A percentile compares a stretch with the other conserved stretches of the same genome.
phyloP scores from a whole-genome alignment of 208 protist genomes.

The Giardia duodenalis region DNA sequence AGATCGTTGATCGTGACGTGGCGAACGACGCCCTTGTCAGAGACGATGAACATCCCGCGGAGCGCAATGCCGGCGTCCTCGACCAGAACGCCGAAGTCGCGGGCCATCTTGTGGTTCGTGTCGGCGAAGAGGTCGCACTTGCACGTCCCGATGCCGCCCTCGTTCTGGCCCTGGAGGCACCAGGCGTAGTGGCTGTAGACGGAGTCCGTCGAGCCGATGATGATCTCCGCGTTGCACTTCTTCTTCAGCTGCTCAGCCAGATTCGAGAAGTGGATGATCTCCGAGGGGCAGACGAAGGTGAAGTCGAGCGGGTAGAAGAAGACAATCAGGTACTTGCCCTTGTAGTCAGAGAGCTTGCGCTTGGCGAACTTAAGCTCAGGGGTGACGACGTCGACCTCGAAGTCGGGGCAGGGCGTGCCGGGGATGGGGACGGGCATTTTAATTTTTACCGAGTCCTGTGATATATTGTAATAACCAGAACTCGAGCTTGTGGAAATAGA shows the following conservation, averaged over 20 bases:
- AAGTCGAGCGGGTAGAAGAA: conserved; percentile 37
- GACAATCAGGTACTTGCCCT: conserved; percentile 35
- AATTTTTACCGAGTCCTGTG: not conserved
- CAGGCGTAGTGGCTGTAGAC: conserved; percentile 78
- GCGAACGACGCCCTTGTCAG: conserved; percentile 29
- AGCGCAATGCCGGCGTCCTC: conserved; percentile 52
- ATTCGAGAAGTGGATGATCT: conserved; percentile 34
- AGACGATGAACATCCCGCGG: conserved; percentile 30
- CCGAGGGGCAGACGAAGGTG: conserved; percentile 44
- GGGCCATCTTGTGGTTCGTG: conserved; percentile 67
- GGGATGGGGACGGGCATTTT: conserved; percentile 3
- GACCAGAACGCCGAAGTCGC: conserved; percentile 70
- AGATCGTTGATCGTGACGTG: conserved; percentile 69
- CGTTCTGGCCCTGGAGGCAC: conserved; percentile 70
- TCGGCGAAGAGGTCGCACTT: conserved; percentile 80
- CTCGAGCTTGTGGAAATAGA: too few species aligned
- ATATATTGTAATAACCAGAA: too few species aligned
- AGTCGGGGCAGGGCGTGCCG: not conserved
- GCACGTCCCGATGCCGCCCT: conserved; percentile 81
- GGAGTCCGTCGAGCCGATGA: conserved; percentile 31
- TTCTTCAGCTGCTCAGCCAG: not conserved
- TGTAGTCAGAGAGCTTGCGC: conserved; percentile 15
- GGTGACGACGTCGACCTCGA: not conserved
- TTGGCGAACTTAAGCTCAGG: conserved; percentile 9
- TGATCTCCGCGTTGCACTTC: conserved; percentile 25